Evolutionary conservation across 176 grass and related monocot species (phyloP), one percentile per base, ranked within the genome.

Genomic region (Oryza meyeriana): DNA sequence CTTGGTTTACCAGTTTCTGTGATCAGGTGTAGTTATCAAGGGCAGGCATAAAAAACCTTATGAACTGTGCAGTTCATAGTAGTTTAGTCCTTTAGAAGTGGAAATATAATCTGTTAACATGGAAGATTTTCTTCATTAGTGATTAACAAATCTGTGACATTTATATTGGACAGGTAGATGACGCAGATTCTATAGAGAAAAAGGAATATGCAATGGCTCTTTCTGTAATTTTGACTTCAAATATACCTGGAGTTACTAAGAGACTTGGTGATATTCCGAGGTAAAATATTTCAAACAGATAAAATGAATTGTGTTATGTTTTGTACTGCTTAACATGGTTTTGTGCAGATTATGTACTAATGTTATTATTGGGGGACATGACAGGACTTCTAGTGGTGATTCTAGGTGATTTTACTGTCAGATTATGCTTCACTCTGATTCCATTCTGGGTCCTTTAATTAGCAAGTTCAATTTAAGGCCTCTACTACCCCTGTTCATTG

Each of bases 181-280:
- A 81, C 78, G 85, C 85, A 11, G 80, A 77, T 44, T 26, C 62
- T 16, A 66, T 82, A 45, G 81, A 88, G n/a, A 69, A 76, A 42
- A 91, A 88, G 83, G 52, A 33, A 1, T 91, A 78, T 81, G 89
- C 85, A 52, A 85, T 88, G 67, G 85, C 89, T 72, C 89, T 91
- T 81, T 75, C 85, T 66, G 73, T 88, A 33, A 85, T 88, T 82
- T 85, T 91, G 89, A 91, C 85, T 81, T 85, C 85, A 57, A 72
- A 81, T 82, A 65, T 88, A 35, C 85, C 89, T 50, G 71, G 87
- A 84, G 77, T 91, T 55, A 83, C 88, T 38, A 78, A 91, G 76
- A 91, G 82, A 88, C 89, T 91, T 8, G 85, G 88, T 69, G 89
- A 91, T 36, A 91, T 91, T 12, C 77, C 88, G 74, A 88, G 89